phyloP scores from a whole-genome alignment of 352 stramenopile genomes.

The Pseudoperonospora humuli region DNA sequence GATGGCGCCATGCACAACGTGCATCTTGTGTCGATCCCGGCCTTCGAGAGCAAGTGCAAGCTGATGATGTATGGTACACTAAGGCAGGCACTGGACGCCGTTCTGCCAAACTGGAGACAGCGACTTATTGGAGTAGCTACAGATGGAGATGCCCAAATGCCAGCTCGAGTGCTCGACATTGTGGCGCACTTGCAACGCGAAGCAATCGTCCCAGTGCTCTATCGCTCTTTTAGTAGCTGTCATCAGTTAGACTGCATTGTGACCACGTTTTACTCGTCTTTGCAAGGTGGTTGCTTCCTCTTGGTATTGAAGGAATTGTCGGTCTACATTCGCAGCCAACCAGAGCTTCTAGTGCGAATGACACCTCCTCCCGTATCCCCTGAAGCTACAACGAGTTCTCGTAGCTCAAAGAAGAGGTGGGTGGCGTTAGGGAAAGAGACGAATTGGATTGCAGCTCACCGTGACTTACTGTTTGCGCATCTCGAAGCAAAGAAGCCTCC shows the following conservation, averaged over 20 bases:
- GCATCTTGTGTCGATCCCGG: constrained; percentile 34
- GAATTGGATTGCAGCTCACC: constrained; percentile 48
- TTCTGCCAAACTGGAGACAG: constrained; percentile 33
- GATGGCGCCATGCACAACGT: constrained; percentile 28
- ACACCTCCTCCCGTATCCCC: constrained; percentile 1
- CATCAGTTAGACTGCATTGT: constrained; percentile 31
- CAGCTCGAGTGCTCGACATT: constrained; percentile 22
- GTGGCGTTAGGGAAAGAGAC: constrained; percentile 29
- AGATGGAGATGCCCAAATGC: constrained; percentile 28
- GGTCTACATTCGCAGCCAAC: constrained; percentile 25
- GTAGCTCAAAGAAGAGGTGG: constrained; percentile 18
- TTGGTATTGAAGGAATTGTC: constrained; percentile 25
- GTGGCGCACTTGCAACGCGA: constrained; percentile 25
- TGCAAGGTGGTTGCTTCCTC: constrained; percentile 34
- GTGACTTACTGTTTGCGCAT: constrained; percentile 38
- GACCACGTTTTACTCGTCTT: constrained; percentile 35
- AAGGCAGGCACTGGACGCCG: constrained; percentile 22
- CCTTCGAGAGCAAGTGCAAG: constrained; percentile 27
- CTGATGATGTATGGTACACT: constrained; percentile 26
- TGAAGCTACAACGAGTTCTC: background rate
- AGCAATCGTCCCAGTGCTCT: constrained; percentile 14
- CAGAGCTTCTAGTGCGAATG: constrained; percentile 28
- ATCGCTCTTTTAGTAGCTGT: constrained; percentile 25
- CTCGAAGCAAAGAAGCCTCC: constrained; percentile 24
- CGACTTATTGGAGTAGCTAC: constrained; percentile 30